Percentiles rank a stretch among this genome's conserved stretches.
phyloP scores from a whole-genome alignment of 2,329 filamentous ascomycete genomes.

The Annulohypoxylon truncatum region DNA sequence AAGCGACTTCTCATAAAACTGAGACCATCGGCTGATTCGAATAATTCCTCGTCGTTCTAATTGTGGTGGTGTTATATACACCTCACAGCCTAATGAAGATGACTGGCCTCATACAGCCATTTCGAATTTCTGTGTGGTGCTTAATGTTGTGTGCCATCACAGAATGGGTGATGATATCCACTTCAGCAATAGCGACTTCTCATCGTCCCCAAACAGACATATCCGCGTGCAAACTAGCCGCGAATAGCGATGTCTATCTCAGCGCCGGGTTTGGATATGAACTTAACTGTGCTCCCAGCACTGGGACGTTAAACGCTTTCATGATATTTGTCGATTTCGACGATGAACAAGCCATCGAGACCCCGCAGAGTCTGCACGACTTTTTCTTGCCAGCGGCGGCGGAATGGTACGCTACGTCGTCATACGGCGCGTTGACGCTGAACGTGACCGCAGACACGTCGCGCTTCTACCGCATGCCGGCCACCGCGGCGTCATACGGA shows the following conservation, averaged over 20 bases:
- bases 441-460: conserved; percentile 43
- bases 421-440: conserved; percentile 41
- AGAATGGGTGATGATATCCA: background rate
- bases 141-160: background rate
- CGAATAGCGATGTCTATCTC: conserved; percentile 42
- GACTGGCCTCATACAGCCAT: background rate
- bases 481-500: conserved; percentile 40
- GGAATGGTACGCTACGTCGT: conserved; percentile 44
- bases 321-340: conserved; percentile 55
- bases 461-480: conserved; percentile 46
- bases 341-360: conserved; percentile 42
- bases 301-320: conserved; percentile 47
- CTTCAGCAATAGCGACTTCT: conserved; percentile 1
- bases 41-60: too few species aligned
- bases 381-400: conserved; percentile 45
- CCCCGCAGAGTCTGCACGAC: conserved; percentile 43
- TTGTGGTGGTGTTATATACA: background rate
- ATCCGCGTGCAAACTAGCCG: conserved; percentile 45
- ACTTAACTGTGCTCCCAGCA: conserved; percentile 49
- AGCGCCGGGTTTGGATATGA: conserved; percentile 49
- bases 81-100: background rate
- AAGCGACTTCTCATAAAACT: background rate
- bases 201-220: conserved; percentile 21
- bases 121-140: background rate
- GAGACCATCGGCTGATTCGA: background rate